Conservation (phyloP, 148 eudicot species). For the Chenopodium quinoa region DNA sequence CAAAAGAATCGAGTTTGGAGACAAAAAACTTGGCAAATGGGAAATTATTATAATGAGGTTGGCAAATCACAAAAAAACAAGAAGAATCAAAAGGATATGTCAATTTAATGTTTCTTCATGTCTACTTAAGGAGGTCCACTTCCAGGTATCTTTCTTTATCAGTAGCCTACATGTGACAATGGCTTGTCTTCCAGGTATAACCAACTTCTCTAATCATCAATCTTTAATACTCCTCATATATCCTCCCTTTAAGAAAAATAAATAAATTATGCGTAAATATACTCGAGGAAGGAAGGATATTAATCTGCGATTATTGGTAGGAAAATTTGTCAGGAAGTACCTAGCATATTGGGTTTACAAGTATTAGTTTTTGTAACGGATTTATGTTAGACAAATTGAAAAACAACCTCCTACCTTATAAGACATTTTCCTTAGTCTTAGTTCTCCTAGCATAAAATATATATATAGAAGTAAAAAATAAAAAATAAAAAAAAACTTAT, state of each 20-base stretch:
- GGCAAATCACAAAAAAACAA: background rate
- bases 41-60: background rate
- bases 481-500: no score
- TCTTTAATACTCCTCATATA: no score
- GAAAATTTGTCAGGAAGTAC: background rate
- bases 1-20: conserved; percentile 7
- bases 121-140: conserved; percentile 21
- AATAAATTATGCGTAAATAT: no score
- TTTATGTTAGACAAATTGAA: no score
- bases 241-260: no score
- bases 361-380: no score
- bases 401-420: no score
- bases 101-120: conserved; percentile 22
- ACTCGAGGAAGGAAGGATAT: no score
- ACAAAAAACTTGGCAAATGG: background rate
- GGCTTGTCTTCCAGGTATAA: no score
- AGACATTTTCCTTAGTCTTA: no score
- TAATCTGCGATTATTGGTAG: background rate
- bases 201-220: background rate
- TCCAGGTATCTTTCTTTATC: conserved; percentile 23
- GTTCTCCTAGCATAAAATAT: no score
- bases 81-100: conserved; percentile 4
- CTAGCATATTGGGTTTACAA: background rate
- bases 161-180: conserved; percentile 13
- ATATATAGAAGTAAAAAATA: no score